Base-by-base conservation (phyloP, 2,329 filamentous ascomycete species). In the Fusarium subtropicale region DNA sequence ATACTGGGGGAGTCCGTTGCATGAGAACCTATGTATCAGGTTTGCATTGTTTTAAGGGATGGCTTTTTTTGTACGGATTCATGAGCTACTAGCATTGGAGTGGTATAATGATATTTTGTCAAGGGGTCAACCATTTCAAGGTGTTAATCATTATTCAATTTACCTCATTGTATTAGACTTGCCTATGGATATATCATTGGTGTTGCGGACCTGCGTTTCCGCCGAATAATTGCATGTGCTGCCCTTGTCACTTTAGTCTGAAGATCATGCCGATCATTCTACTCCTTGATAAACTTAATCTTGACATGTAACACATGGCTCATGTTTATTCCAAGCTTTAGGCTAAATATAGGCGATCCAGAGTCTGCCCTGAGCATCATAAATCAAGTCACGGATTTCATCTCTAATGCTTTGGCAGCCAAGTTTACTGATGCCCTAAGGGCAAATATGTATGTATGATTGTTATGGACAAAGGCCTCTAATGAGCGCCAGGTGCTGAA, bases 381-480 rank as follows among this genome's bases (percentile, higher is more conserved):
- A 22, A 39, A 15, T 7, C 13, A 20, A 13, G 36, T 39, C 36
- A 39, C n/a, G 20, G n/a, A 7, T 20, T 20, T n/a, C 31, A 9
- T 34, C 15, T n/a, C n/a, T n/a, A 24, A 15, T 33, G 11, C 22
- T 50, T 36, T 26, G 10, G 22, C 4, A 4, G 7, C 1, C 12
- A 26, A 5, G 12, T 36, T 50, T 26, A 39, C 22, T 34, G 3
- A 33, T 31, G 7, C 4, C n/a, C 12, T 7, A 22, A 39, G n/a
- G n/a, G 7, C 36, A 39, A 39, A 65, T 56, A 53, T 61, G 45
- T 56, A 53, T 61, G 45, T 57, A 41, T 47, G 47, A 47, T 46
- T 58, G 50, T 33, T 68, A 68, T 69, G 59, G 58, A 69, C 56
- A 69, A 58, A 41, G 45, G 42, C 18, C 18, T 28, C 38, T 56